phyloP scores from a whole-genome alignment of 495 filamentous ascomycete genomes.

The Trichoderma virens region DNA sequence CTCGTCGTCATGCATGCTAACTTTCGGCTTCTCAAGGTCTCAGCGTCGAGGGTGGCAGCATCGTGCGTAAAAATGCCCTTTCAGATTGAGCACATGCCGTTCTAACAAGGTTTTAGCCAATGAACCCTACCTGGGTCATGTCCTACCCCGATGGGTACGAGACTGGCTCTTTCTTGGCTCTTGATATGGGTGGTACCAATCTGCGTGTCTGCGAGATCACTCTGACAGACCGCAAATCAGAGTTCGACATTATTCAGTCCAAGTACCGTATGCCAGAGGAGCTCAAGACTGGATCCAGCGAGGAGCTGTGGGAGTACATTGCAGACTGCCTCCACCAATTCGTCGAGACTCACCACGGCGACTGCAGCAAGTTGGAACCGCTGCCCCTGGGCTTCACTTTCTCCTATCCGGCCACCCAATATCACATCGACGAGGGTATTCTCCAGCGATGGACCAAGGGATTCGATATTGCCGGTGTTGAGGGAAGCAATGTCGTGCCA shows the following conservation, averaged over 20 bases:
- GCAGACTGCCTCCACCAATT: constrained; percentile 96
- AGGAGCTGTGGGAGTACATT: constrained; percentile 96
- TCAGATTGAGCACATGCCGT: constrained; percentile 6
- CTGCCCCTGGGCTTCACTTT: constrained; percentile 95
- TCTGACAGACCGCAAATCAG: constrained; percentile 80
- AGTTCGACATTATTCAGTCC: constrained; percentile 98
- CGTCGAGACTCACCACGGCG: constrained; percentile 80
- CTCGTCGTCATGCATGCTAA: constrained; percentile 10
- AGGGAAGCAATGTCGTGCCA: constrained; percentile 90
- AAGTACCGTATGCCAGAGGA: constrained; percentile 98
- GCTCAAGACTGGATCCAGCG: constrained; percentile 79
- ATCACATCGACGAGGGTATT: constrained; percentile 92
- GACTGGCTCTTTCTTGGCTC: constrained; percentile 81
- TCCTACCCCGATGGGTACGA: constrained; percentile 84
- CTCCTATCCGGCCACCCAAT: constrained; percentile 93
- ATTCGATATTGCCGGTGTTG: constrained; percentile 94
- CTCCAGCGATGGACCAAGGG: constrained; percentile 98
- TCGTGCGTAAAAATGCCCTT: constrained; percentile 52
- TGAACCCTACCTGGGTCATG: constrained; percentile 99
- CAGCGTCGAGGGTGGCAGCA: constrained; percentile 80
- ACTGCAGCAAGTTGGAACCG: constrained; percentile 49
- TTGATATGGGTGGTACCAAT: constrained; percentile 99
- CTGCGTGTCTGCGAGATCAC: constrained; percentile 95
- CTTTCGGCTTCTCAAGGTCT: constrained; percentile 46
- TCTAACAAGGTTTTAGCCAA: constrained; percentile 54